Base-by-base conservation (phyloP, 2,329 filamentous ascomycete genomes). In the Trichophyton rubrum region DNA sequence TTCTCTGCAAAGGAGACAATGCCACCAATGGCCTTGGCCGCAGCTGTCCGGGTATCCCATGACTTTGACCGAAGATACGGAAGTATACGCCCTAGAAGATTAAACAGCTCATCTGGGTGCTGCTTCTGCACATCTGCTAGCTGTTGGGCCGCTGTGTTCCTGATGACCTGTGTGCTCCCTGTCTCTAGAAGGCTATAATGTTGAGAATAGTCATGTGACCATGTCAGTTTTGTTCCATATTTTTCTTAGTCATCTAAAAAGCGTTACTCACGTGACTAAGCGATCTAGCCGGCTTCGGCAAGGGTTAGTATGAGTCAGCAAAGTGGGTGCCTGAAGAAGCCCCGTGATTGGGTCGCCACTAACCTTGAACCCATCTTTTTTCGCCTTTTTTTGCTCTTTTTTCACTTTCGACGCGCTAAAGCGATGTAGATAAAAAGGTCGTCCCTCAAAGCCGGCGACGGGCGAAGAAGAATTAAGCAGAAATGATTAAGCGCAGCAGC, bases 91-190 rank as follows among this genome's bases (percentile, higher is more conserved):
- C 90, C 92, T 11, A 99, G 81, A 5, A 99, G 82, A 71, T 97
- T 96, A 76, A 97, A 97, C 1, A 99, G 80, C 73, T 99, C 95
- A 75, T 99, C 92, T 0, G 93, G 93, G 69, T 97, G 93, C 73
- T 93, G 89, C 72, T 96, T 97, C 75, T 99, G 95, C 74, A 96
- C 93, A 75, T 99, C 93, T 64, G 91, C 93, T 64, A 99, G 82
- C 76, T 99, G 93, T 71, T 95, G 90, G 64, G 95, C 93, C 64
- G 93, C 95, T 64, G 93, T 99, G 71, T 96, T 95, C 67, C 95
- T 87, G 71, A 99, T 97, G 66, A 99, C 81, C 71, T 88, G 87
- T 63, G 93, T 99, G 77, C 92, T 97, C 68, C 93, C 93, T 61
- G 93, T 97, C 81, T 99, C 93, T 68, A 99, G 85, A 72, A 99